Percentiles rank a stretch among this genome's conserved stretches.
Evolutionary conservation across 2,329 filamentous ascomycete species (phyloP).

Genomic region (Eurotiales sp.): DNA sequence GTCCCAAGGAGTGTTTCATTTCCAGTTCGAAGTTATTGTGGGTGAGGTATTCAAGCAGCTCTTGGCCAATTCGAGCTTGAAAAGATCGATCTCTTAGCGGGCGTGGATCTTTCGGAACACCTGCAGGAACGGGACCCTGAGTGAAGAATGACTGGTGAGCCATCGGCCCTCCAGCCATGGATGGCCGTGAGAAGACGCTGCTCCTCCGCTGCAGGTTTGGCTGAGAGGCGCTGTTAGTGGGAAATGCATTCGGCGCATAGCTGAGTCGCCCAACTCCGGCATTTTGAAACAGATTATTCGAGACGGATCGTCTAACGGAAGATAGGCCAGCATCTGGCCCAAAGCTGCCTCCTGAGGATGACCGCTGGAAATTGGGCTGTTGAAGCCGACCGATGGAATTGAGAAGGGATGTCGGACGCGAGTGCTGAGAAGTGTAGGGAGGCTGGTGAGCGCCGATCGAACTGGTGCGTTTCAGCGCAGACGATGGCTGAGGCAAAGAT

Average conservation of each 20-base stretch:
- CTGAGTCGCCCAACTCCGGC: constrained; percentile 65
- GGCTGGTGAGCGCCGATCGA: constrained; percentile 65
- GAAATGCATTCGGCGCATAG: constrained; percentile 59
- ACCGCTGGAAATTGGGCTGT: constrained; percentile 83
- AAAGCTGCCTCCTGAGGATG: constrained; percentile 68
- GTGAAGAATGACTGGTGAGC: constrained; percentile 93
- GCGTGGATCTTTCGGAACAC: constrained; percentile 80
- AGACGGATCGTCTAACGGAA: constrained; percentile 76
- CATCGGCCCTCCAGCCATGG: constrained; percentile 58
- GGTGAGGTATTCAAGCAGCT: constrained; percentile 85
- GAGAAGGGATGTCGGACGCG: constrained; percentile 80
- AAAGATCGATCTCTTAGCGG: constrained; percentile 77
- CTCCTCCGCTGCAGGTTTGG: constrained; percentile 62
- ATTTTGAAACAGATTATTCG: constrained; percentile 60
- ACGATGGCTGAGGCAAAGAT: constrained; percentile 83
- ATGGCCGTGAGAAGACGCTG: constrained; percentile 77
- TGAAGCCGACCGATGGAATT: constrained; percentile 78
- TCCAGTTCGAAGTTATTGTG: constrained; percentile 97
- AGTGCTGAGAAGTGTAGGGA: constrained; percentile 67
- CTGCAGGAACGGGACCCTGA: constrained; percentile 74
- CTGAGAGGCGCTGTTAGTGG: constrained; percentile 52
- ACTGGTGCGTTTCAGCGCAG: constrained; percentile 88
- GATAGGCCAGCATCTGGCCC: constrained; percentile 75
- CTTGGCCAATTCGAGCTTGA: constrained; percentile 78
- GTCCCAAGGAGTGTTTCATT: constrained; percentile 89